Conservation (phyloP, 139 green algal species). For the Chara braunii region DNA sequence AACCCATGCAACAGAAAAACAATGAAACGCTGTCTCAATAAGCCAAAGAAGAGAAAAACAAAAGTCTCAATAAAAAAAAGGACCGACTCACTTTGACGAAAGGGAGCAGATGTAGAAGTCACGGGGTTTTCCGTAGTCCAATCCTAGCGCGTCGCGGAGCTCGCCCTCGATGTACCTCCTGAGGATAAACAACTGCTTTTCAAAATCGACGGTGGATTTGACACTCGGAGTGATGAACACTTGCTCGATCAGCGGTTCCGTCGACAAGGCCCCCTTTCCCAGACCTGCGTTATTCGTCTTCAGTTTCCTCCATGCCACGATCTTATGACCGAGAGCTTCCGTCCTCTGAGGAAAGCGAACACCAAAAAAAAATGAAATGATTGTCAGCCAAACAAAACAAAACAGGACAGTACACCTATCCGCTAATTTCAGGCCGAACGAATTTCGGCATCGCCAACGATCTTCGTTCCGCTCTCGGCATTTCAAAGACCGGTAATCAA, state of each 20-base stretch:
- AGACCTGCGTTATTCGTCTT: constrained; percentile 74
- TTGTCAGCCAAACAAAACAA: no score
- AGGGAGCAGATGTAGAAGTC: constrained; percentile 90
- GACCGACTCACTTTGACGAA: constrained; percentile 43
- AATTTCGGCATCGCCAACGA: no score
- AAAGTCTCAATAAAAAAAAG: neutral
- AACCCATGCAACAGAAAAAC: neutral
- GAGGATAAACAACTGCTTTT: no score
- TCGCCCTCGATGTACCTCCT: constrained; percentile 55
- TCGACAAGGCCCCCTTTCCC: constrained; percentile 54
- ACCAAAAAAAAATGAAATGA: no score
- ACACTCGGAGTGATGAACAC: constrained; percentile 61
- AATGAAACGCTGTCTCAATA: neutral
- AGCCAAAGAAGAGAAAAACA: neutral
- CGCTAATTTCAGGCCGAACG: no score
- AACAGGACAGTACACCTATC: no score
- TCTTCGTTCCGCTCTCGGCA: no score
- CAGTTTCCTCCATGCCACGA: constrained; percentile 76
- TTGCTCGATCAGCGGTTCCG: constrained; percentile 80
- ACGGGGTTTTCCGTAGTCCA: constrained; percentile 16
- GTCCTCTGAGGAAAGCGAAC: no score
- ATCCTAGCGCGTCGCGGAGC: constrained; percentile 13
- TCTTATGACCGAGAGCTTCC: constrained; percentile 55
- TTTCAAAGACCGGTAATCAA: no score
- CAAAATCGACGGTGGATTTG: constrained; percentile 21